Conservation (phyloP, 2,329 filamentous ascomycete species). For the Zalaria obscura region DNA sequence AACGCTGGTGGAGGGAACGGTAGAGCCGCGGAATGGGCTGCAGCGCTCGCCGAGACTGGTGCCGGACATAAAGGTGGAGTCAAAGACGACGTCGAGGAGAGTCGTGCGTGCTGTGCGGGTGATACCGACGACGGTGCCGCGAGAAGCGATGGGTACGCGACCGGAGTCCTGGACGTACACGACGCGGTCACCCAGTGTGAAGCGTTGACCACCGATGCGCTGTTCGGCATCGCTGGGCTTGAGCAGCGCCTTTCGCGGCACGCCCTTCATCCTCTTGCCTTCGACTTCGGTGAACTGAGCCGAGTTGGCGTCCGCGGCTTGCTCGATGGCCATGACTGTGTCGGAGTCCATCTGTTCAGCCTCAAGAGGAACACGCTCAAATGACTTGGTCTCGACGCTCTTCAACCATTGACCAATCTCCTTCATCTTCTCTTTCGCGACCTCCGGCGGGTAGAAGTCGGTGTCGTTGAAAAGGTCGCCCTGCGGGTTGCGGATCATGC, state of each 20-base stretch:
- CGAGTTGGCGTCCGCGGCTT: constrained; percentile 52
- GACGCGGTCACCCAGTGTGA: constrained; percentile 75
- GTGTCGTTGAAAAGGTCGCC: constrained; percentile 72
- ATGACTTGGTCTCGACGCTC: constrained; percentile 74
- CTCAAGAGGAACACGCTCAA: constrained; percentile 90
- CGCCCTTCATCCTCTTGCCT: constrained; percentile 59
- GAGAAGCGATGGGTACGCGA: constrained; percentile 83
- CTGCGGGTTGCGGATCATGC: constrained; percentile 71
- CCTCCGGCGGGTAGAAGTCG: constrained; percentile 66
- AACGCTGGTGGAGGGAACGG: constrained; percentile 74
- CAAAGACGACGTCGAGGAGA: constrained; percentile 84
- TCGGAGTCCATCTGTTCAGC: constrained; percentile 92
- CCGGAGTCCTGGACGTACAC: constrained; percentile 88
- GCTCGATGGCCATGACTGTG: constrained; percentile 67
- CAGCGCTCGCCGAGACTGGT: constrained; percentile 83
- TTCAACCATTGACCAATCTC: constrained; percentile 93
- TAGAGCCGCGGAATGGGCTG: constrained; percentile 85
- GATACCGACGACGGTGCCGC: constrained; percentile 88
- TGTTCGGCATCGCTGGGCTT: constrained; percentile 96
- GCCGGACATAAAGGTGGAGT: constrained; percentile 91
- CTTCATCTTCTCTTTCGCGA: constrained; percentile 70
- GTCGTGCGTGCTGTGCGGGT: constrained; percentile 73
- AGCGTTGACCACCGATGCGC: constrained; percentile 70
- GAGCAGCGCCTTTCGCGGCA: constrained; percentile 75
- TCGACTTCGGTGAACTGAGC: constrained; percentile 30